These are phyloP conservation scores for Metschnikowia cubensis DNA, from an alignment of 805 yeast species.

Conservation along the genomic window DNA sequence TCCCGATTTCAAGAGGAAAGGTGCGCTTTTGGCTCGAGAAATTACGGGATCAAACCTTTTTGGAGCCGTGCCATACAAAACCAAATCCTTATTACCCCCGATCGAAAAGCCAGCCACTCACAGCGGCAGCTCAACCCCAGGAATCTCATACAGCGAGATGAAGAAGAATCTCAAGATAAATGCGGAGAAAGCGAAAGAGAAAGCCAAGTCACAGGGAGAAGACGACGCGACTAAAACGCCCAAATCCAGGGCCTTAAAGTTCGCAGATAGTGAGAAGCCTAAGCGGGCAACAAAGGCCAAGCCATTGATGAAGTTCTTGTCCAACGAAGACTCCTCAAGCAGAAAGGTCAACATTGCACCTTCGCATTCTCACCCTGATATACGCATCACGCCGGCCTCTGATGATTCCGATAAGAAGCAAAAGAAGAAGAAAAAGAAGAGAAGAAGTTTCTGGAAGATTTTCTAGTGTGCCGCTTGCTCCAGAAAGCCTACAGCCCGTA, in stretches of 20 bases:
- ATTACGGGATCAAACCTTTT: constrained; percentile 41
- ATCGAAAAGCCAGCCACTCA: constrained; percentile 17
- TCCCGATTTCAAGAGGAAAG: constrained; percentile 39
- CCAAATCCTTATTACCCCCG: constrained; percentile 39
- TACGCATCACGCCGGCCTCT: constrained; percentile 13
- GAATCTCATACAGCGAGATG: constrained; percentile 32
- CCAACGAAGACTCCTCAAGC: constrained; percentile 30
- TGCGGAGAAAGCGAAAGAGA: constrained; percentile 11
- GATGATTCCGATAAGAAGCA: constrained; percentile 16
- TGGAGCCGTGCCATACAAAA: constrained; percentile 38
- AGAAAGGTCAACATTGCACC: constrained; percentile 29
- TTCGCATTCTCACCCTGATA: constrained; percentile 38
- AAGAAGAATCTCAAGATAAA: constrained; percentile 25
- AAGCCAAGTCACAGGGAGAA: not conserved
- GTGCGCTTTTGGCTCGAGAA: constrained; percentile 39
- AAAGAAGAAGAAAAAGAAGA: constrained; percentile 29
- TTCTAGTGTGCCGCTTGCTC: constrained; percentile 13
- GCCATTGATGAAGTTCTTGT: constrained; percentile 31
- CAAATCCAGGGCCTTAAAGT: constrained; percentile 28
- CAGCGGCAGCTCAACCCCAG: constrained; percentile 11
- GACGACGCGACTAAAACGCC: constrained; percentile 16
- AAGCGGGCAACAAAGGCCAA: constrained; percentile 13
- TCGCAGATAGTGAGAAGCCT: constrained; percentile 17
- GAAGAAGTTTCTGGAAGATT: constrained; percentile 32
- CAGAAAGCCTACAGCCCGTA: not conserved